Percentiles rank a stretch among this genome's conserved stretches.
These are phyloP conservation scores for Rhododendron simsii DNA, from an alignment of 148 eudicot genomes.

Conservation along the genomic window DNA sequence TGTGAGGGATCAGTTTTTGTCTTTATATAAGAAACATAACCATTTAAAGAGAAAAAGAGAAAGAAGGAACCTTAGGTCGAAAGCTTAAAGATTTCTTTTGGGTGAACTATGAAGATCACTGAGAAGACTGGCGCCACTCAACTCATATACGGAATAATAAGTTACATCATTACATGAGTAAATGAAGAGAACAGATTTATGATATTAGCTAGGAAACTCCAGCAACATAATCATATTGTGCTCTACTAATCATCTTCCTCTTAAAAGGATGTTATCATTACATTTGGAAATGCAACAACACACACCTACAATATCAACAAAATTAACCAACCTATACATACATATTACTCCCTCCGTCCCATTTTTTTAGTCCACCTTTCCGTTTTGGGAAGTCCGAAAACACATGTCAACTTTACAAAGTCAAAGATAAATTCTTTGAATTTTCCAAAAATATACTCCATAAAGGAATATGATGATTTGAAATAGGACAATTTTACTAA, in stretches of 20 bases:
- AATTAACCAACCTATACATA: background rate
- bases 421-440: no score
- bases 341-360: background rate
- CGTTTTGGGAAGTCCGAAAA: no score
- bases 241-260: background rate
- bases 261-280: background rate
- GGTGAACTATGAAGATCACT: background rate
- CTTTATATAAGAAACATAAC: background rate
- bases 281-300: background rate
- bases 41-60: background rate
- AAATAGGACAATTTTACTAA: no score
- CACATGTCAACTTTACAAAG: no score
- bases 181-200: background rate
- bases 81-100: background rate
- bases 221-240: background rate
- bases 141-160: background rate
- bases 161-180: background rate
- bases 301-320: background rate
- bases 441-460: no score
- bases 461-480: no score
- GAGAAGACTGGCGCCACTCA: background rate
- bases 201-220: background rate
- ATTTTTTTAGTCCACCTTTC: no score
- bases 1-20: background rate
- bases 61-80: background rate